These are phyloP conservation scores for Cornus kousa DNA, from an alignment of 148 eudicot genomes.

Conservation along the genomic window DNA sequence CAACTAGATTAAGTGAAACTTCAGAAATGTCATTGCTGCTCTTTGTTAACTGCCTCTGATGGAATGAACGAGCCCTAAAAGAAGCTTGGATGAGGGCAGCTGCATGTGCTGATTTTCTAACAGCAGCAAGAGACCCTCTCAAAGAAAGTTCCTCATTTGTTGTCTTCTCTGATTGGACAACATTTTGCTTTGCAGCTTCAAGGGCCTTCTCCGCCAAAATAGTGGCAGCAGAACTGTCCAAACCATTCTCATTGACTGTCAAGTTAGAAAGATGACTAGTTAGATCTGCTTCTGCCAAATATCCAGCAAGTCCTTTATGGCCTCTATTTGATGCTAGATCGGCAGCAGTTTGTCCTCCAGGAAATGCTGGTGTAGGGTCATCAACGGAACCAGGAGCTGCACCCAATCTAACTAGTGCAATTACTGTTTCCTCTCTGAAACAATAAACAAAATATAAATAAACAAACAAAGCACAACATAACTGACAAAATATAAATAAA, in stretches of 20 bases:
- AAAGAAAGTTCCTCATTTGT: conserved; percentile 47
- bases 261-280: conserved; percentile 50
- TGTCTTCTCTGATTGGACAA: conserved; percentile 28
- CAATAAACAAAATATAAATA: conserved; percentile 2
- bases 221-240: conserved; percentile 20
- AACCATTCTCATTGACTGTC: conserved; percentile 33
- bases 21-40: conserved; percentile 35
- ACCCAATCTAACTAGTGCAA: conserved; percentile 52
- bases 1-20: conserved; percentile 40
- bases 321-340: conserved; percentile 70
- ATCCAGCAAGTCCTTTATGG: conserved; percentile 71
- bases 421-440: conserved; percentile 57
- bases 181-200: conserved; percentile 36
- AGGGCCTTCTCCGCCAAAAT: conserved; percentile 29
- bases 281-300: conserved; percentile 62
- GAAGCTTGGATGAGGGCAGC: conserved; percentile 67
- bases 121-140: conserved; percentile 59
- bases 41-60: conserved; percentile 41
- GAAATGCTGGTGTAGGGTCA: conserved; percentile 60
- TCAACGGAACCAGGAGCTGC: conserved; percentile 59
- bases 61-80: conserved; percentile 62
- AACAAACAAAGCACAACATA: not conserved
- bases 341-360: conserved; percentile 61
- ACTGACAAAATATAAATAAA: not conserved
- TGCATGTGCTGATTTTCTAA: conserved; percentile 66